These are phyloP conservation scores for Mychonastes homosphaera DNA, from an alignment of 139 green algal genomes.

Conservation along the genomic window DNA sequence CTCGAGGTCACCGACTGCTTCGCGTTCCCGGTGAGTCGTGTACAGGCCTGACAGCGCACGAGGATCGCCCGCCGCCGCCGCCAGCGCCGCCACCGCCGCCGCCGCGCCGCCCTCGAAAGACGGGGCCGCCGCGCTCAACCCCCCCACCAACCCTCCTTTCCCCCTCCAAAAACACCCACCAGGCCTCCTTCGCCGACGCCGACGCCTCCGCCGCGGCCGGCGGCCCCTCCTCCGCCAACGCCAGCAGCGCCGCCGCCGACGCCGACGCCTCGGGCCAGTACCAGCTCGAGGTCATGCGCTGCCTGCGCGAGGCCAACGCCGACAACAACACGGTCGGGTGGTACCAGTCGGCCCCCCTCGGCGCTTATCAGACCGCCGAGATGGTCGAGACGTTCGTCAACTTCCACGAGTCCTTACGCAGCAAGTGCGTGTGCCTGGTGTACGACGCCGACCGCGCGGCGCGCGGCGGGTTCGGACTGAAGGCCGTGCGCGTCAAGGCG, in stretches of 20 bases:
- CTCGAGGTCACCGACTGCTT: constrained; percentile 98
- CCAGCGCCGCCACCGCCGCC: too few species aligned
- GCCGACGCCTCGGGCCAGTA: constrained; percentile 65
- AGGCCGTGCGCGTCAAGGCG: constrained; percentile 82
- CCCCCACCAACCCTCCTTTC: neutral
- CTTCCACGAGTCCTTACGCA: constrained; percentile 95
- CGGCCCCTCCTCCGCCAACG: neutral
- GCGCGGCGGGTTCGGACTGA: constrained; percentile 45
- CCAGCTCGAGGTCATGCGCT: constrained; percentile 98
- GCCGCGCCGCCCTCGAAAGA: neutral
- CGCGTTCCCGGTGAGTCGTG: constrained; percentile 75
- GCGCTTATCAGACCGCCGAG: constrained; percentile 82
- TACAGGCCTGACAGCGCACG: neutral
- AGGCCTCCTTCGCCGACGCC: neutral
- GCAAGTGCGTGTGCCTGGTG: constrained; percentile 87
- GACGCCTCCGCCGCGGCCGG: neutral
- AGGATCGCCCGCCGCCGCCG: too few species aligned
- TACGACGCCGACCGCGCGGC: constrained; percentile 69
- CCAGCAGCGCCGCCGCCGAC: constrained; percentile 9
- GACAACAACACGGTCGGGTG: constrained; percentile 99
- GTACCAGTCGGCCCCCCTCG: constrained; percentile 79
- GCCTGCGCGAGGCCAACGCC: constrained; percentile 92
- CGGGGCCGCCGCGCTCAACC: neutral
- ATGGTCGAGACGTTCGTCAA: constrained; percentile 97
- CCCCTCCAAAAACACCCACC: too few species aligned